These are phyloP conservation scores for Candida maesae DNA, from an alignment of 805 yeast species.

Conservation along the genomic window DNA sequence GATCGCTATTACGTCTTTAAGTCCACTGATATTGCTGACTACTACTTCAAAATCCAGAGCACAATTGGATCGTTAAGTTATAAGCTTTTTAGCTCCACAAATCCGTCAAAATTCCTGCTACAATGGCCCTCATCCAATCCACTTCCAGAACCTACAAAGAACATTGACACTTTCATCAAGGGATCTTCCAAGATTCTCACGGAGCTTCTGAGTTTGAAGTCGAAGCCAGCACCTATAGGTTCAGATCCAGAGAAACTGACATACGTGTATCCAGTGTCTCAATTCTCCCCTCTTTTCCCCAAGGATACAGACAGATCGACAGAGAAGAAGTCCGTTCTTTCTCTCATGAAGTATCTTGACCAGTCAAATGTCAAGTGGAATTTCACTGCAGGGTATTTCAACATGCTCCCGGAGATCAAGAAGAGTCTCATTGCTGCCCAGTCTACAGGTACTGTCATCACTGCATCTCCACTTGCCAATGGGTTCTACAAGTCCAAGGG, in stretches of 20 bases:
- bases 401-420: conserved; percentile 75
- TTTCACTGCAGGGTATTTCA: conserved; percentile 95
- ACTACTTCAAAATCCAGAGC: conserved; percentile 67
- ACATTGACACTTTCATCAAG: conserved; percentile 46
- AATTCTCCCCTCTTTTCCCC: conserved; percentile 75
- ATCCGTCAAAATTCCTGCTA: conserved; percentile 48
- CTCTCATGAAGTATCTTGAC: conserved; percentile 55
- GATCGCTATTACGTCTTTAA: conserved; percentile 83
- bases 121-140: conserved; percentile 72
- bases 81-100: conserved; percentile 46
- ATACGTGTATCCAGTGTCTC: conserved; percentile 84
- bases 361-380: conserved; percentile 64
- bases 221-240: conserved; percentile 17
- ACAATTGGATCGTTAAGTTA: conserved; percentile 72
- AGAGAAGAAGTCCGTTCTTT: conserved; percentile 68
- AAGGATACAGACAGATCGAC: conserved; percentile 69
- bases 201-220: conserved; percentile 51
- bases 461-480: conserved; percentile 92
- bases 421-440: conserved; percentile 50
- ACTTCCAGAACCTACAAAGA: conserved; percentile 62
- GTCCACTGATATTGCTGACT: conserved; percentile 55
- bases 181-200: conserved; percentile 54
- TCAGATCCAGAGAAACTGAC: conserved; percentile 40
- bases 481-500: conserved; percentile 88
- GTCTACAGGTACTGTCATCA: conserved; percentile 68